Percentiles rank a stretch among this genome's conserved stretches.
These are phyloP conservation scores for Ascobolus immersus DNA, from an alignment of 495 filamentous ascomycete genomes.

Conservation along the genomic window DNA sequence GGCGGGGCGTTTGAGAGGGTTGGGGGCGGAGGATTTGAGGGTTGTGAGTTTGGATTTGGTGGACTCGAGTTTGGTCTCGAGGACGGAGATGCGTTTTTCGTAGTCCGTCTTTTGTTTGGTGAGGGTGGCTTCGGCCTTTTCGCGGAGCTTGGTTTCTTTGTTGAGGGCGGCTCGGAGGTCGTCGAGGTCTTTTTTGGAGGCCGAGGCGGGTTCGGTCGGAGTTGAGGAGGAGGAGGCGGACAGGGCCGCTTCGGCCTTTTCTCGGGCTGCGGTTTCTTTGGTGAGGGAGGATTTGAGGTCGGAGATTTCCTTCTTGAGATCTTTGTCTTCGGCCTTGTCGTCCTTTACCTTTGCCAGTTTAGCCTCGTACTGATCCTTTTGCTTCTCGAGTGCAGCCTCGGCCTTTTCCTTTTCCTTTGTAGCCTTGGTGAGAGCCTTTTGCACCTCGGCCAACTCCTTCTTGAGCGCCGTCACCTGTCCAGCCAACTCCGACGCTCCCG, in stretches of 20 bases:
- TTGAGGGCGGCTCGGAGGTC: constrained; percentile 45
- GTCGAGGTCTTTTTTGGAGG: constrained; percentile 32
- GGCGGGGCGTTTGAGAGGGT: constrained; percentile 5
- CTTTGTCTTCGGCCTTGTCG: constrained; percentile 38
- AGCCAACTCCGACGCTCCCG: too few species aligned
- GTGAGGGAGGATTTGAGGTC: constrained; percentile 59
- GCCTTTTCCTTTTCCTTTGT: constrained; percentile 17
- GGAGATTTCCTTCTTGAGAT: constrained; percentile 45
- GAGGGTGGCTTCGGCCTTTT: constrained; percentile 29
- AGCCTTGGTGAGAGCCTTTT: constrained; percentile 8
- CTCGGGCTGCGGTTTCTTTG: constrained; percentile 58
- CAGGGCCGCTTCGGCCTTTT: constrained; percentile 43
- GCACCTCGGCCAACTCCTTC: constrained; percentile 2
- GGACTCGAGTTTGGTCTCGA: constrained; percentile 3
- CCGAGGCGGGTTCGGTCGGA: constrained; percentile 22
- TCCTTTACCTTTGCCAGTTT: constrained; percentile 38
- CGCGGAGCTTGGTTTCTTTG: constrained; percentile 65
- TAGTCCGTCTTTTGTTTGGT: neutral
- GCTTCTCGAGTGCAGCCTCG: constrained; percentile 26
- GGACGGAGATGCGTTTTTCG: neutral
- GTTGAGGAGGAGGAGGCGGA: constrained; percentile 37
- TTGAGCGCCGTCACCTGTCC: too few species aligned
- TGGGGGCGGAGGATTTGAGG: constrained; percentile 1
- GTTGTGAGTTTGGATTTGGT: constrained; percentile 2
- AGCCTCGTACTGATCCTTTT: constrained; percentile 33